Base-by-base conservation (phyloP, 2,329 filamentous ascomycete genomes). In the Rutstroemia sp. region DNA sequence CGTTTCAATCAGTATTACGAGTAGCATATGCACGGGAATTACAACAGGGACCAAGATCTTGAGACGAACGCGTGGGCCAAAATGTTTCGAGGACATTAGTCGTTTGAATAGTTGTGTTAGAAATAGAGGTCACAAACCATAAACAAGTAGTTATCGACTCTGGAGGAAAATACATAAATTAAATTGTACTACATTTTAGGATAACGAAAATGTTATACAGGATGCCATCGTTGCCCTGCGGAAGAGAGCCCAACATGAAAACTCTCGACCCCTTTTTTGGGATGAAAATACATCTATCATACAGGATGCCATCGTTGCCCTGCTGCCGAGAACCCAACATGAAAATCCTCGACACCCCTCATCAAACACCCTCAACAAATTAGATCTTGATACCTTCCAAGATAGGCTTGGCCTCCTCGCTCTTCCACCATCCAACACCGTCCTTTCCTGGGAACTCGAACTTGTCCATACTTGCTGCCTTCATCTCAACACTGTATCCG, bases 401-500 rank as follows among this genome's bases (percentile, higher is more conserved):
- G 52, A 70, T 70, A 19, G 66, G 63, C 54, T 61, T 68, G 16
- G 68, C 68, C 51, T 68, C 67, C n/a, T 89, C 86, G 48, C 80
- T 86, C 73, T 75, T 84, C 91, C 91, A 95, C 89, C 89, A 96
- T 68, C 89, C 85, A 4, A 86, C 86, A 60, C 86, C 78, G 67
- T 86, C 81, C 39, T 51, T 52, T 7, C 90, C 89, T 1, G 90
- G 91, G 70, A 83, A 96, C 50, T 80, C 79, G 69, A 79, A 96
- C 64, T 72, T 73, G 61, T 91, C 88, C 89, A 95, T 94, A 70
- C 88, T 94, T 63, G 85, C 88, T 12, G 83, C 73, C 81, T 89
- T 92, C 90, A 96, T 95, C 81, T 96, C 89, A 2, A 96, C 91
- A 68, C 88, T 92, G 72, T 96, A 96, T 0, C 91, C 91, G 0